Conservation (phyloP, 2,329 filamentous ascomycete species). For the Xylariaceae sp. region DNA sequence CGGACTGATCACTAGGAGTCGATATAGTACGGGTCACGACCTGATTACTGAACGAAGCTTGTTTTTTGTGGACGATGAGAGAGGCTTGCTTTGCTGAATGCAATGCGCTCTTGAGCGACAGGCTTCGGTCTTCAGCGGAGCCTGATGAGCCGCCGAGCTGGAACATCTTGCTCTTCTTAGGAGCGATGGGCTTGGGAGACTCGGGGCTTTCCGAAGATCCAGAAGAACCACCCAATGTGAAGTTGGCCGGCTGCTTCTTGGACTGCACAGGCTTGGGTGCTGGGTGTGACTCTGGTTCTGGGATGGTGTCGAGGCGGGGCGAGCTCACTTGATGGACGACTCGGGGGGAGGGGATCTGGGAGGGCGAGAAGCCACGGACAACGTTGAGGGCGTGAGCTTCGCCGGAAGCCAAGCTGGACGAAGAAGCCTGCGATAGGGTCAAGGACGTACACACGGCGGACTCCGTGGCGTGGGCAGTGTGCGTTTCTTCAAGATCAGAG, state of each 20-base stretch:
- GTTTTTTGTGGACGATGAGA: constrained; percentile 60
- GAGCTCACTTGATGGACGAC: constrained; percentile 47
- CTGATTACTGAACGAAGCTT: constrained; percentile 76
- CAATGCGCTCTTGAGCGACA: constrained; percentile 58
- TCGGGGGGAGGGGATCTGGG: constrained; percentile 47
- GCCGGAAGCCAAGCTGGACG: constrained; percentile 41
- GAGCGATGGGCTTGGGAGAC: constrained; percentile 31
- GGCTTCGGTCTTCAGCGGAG: constrained; percentile 72
- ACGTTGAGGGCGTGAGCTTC: constrained; percentile 48
- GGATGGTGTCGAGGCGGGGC: constrained; percentile 53
- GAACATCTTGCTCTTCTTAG: constrained; percentile 44
- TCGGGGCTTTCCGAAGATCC: constrained; percentile 66
- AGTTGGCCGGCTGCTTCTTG: constrained; percentile 58
- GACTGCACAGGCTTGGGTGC: constrained; percentile 64
- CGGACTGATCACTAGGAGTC: constrained; percentile 52
- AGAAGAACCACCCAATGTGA: constrained; percentile 73
- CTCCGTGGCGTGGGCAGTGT: constrained; percentile 31
- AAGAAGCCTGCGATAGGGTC: constrained; percentile 12
- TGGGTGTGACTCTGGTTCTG: constrained; percentile 55
- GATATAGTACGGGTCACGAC: constrained; percentile 65
- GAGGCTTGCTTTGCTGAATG: constrained; percentile 41
- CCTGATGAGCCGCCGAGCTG: constrained; percentile 59
- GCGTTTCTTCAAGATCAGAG: constrained; percentile 56
- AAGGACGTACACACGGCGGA: constrained; percentile 23
- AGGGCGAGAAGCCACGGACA: constrained; percentile 81